These are phyloP conservation scores for Colletotrichum scovillei DNA, from an alignment of 2,329 filamentous ascomycete genomes.

Conservation along the genomic window DNA sequence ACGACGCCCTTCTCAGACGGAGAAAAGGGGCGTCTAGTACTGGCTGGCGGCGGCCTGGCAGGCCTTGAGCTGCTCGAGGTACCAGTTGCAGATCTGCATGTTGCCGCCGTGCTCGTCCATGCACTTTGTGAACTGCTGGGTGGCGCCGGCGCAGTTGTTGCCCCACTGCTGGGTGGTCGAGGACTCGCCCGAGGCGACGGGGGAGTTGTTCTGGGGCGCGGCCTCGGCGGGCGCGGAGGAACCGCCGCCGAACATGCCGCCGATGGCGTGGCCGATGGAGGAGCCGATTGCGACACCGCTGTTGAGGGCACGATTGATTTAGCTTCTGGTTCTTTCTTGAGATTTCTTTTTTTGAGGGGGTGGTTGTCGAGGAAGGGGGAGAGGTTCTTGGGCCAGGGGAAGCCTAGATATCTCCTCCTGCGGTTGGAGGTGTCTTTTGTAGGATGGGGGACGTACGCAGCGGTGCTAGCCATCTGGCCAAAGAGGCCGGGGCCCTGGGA, in stretches of 20 bases:
- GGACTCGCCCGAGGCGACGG: constrained; percentile 59
- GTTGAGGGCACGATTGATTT: constrained; percentile 30
- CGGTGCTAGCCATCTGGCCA: constrained; percentile 96
- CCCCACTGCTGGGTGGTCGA: constrained; percentile 55
- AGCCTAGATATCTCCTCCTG: neutral
- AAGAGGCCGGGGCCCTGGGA: constrained; percentile 86
- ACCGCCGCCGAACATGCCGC: constrained; percentile 85
- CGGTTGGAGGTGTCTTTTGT: neutral
- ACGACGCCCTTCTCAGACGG: neutral
- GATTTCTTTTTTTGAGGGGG: constrained; percentile 7
- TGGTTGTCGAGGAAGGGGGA: neutral
- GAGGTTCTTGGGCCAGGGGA: neutral
- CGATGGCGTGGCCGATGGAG: constrained; percentile 93
- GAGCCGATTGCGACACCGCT: constrained; percentile 98
- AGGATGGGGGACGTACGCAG: constrained; percentile 77
- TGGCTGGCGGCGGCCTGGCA: constrained; percentile 82
- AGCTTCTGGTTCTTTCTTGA: neutral
- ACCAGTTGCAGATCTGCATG: constrained; percentile 97
- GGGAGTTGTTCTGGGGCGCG: constrained; percentile 54
- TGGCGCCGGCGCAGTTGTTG: constrained; percentile 81
- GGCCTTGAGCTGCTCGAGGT: constrained; percentile 95
- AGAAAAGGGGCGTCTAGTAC: constrained; percentile 61
- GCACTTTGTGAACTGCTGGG: constrained; percentile 91
- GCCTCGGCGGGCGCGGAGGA: constrained; percentile 60
- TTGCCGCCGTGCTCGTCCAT: constrained; percentile 96